Conservation (phyloP, 192 early-diverging fungal genomes). For the Backusella parvicylindrica region DNA sequence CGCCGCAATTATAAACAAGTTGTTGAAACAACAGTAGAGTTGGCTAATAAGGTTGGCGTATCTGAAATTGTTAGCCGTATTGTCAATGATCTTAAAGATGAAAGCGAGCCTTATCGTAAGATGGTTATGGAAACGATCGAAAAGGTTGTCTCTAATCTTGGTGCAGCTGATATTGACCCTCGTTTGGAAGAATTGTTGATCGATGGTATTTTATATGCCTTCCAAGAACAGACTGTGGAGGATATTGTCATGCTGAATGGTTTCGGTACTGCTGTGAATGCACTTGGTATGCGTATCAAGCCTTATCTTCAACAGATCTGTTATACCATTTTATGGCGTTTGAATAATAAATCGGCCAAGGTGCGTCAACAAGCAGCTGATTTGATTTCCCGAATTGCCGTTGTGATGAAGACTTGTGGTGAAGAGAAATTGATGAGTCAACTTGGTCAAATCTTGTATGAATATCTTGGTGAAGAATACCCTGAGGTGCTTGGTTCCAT, state of each 20-base stretch:
- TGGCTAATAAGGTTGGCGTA: constrained; percentile 92
- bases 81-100: constrained; percentile 94
- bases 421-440: constrained; percentile 95
- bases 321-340: constrained; percentile 92
- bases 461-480: constrained; percentile 99
- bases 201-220: constrained; percentile 96
- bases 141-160: constrained; percentile 70
- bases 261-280: constrained; percentile 93
- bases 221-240: constrained; percentile 98
- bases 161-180: constrained; percentile 88
- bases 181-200: constrained; percentile 93
- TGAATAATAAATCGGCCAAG: constrained; percentile 95
- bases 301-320: constrained; percentile 93
- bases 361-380: constrained; percentile 98
- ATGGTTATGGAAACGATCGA: constrained; percentile 99
- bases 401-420: constrained; percentile 91
- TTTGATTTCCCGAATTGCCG: constrained; percentile 89
- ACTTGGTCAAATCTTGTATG: constrained; percentile 91
- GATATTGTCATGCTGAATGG: constrained; percentile 91
- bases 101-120: constrained; percentile 86
- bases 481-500: constrained; percentile 98
- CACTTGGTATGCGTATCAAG: constrained; percentile 83
- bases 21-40: constrained; percentile 94
- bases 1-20: constrained; percentile 89
- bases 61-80: constrained; percentile 84